Evolutionary conservation across 176 grass and related monocot genomes (phyloP), one percentile per base, ranked within the genome.

Genomic region (Carex littledalei): DNA sequence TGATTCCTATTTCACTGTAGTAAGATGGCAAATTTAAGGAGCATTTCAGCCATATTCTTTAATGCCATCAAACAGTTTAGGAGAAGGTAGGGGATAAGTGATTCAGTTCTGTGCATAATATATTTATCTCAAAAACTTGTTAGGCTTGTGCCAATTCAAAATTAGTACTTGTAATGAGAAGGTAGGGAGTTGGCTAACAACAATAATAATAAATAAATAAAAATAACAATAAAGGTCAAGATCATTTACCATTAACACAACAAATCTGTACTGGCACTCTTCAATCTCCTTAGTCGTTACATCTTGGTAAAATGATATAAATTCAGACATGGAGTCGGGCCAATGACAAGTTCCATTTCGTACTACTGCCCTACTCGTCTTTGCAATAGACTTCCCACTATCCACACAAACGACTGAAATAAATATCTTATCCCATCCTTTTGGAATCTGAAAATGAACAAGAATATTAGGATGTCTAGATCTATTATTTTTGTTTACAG

Each of bases 401-500:
- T 89, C 88, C 35, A 89, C 84, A 76, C 63, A 92, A 34, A 95
- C 73, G 54, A 94, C 89, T 8, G 96, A 94, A 73, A 98, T 49
- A 62, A 92, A 87, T 58, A 98, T 86, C 76, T 87, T 94, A 29
- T 98, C 95, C 88, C 91, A 98, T 90, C 94, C 93, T 85, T 91
- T 87, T 81, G 95, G 96, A 69, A 98, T 90, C 93, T 98, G 87
- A 82, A 88, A 73, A 89, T 53, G 20, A 91, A 81, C 17, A 83
- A 16, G 1, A 47, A 26, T 49, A 65, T 67, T 67, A 67, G 41
- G 47, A 50, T 32, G 7, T 35, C 6, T 18, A 83, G 8, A 67
- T 54, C 7, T 45, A 72, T 14, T 41, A 75, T 52, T 5, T 5
- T 52, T 50, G 11, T 22, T 63, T 39, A 22, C 50, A 26, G 15